These are phyloP conservation scores for Elsinoe perseae DNA, from an alignment of 2,329 filamentous ascomycete species.

Conservation along the genomic window DNA sequence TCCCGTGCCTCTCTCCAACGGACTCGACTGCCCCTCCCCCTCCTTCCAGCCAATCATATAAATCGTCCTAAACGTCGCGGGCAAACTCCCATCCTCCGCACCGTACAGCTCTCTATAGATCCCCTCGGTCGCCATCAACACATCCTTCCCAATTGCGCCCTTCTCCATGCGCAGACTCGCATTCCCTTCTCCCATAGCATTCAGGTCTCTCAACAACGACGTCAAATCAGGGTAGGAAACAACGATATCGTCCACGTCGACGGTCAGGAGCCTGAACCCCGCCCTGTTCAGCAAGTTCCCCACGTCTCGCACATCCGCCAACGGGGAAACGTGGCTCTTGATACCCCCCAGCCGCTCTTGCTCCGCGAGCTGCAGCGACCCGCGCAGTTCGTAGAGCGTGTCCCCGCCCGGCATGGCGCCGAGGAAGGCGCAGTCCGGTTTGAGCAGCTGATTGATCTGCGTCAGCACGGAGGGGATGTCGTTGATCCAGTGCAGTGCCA, in stretches of 20 bases:
- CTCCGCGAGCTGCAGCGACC: conserved; percentile 86
- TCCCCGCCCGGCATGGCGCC: conserved; percentile 96
- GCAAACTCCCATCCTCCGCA: conserved; percentile 62
- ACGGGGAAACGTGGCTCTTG: conserved; percentile 78
- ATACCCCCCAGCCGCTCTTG: conserved; percentile 86
- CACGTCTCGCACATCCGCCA: conserved; percentile 87
- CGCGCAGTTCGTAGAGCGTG: conserved; percentile 85
- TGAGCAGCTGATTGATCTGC: conserved; percentile 79
- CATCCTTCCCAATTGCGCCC: conserved; percentile 72
- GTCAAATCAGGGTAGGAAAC: conserved; percentile 90
- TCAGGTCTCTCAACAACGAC: conserved; percentile 84
- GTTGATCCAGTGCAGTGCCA: conserved; percentile 96
- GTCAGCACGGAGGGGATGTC: conserved; percentile 78
- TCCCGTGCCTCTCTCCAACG: conserved; percentile 74
- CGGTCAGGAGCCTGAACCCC: conserved; percentile 91
- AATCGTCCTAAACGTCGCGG: conserved; percentile 89
- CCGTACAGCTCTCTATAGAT: conserved; percentile 87
- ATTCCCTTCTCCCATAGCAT: conserved; percentile 94
- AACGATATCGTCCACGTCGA: conserved; percentile 94
- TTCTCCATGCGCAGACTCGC: conserved; percentile 79
- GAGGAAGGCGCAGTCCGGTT: conserved; percentile 85
- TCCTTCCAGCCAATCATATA: conserved; percentile 99
- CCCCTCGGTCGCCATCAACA: conserved; percentile 75
- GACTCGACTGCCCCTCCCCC: conserved; percentile 67
- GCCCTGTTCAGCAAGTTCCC: conserved; percentile 79